These are phyloP conservation scores for Salix suchowensis DNA, from an alignment of 345 rosid genomes.

Conservation along the genomic window DNA sequence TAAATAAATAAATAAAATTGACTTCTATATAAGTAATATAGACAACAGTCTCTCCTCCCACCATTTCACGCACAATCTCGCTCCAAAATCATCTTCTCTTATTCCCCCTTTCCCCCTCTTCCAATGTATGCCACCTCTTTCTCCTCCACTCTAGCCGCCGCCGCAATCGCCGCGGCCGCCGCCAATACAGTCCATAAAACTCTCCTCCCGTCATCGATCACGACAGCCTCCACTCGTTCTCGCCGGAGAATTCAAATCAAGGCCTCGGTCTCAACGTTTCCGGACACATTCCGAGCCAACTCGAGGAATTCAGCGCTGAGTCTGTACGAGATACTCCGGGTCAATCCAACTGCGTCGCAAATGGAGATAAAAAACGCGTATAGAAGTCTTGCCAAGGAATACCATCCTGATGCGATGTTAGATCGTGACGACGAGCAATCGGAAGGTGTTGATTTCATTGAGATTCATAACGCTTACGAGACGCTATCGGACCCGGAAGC, in stretches of 20 bases:
- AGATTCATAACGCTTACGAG: slow-evolving; percentile 66
- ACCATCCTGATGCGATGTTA: slow-evolving; percentile 53
- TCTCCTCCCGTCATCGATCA: not conserved
- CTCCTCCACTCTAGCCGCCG: not conserved
- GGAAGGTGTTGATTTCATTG: slow-evolving; percentile 57
- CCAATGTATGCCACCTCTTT: not conserved
- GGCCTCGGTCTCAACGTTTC: slow-evolving; percentile 5
- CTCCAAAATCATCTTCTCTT: not conserved
- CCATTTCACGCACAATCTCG: not conserved
- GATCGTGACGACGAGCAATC: slow-evolving; percentile 14
- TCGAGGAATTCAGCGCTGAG: not conserved
- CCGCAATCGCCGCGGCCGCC: not conserved
- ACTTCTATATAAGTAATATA: not conserved
- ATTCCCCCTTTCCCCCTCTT: not conserved
- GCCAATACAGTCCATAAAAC: not conserved
- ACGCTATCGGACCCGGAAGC: slow-evolving; percentile 71
- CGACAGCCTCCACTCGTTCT: not conserved
- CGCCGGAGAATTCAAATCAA: not conserved
- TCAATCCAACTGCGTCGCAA: slow-evolving; percentile 9
- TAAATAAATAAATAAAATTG: too few species aligned
- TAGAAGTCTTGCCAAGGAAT: slow-evolving; percentile 41
- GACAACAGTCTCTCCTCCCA: not conserved
- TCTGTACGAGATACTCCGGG: slow-evolving; percentile 26
- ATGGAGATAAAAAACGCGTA: slow-evolving; percentile 23
- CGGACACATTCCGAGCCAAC: not conserved